Conservation (phyloP, 805 yeast species). For the Saccharomycopsis lassenensis region DNA sequence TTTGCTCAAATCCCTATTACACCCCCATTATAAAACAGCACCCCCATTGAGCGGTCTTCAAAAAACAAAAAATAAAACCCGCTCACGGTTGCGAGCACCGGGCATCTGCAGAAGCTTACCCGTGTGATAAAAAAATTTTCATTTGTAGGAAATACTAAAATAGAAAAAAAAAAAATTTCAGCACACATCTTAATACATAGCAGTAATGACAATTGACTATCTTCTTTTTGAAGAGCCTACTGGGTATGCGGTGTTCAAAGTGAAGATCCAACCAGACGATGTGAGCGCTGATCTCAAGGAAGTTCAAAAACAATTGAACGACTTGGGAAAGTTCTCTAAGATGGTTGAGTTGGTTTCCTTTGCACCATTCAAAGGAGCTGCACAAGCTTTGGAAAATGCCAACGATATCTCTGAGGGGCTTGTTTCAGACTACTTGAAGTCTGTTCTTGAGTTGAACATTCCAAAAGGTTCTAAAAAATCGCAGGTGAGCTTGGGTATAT, state of each 20-base stretch:
- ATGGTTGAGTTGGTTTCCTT: constrained; percentile 87
- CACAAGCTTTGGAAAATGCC: constrained; percentile 97
- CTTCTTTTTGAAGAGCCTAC: constrained; percentile 97
- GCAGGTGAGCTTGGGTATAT: constrained; percentile 71
- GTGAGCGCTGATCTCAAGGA: constrained; percentile 86
- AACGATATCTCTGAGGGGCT: constrained; percentile 96
- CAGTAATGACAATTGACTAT: constrained; percentile 39
- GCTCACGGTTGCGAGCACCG: too few species aligned
- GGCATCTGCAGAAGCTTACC: too few species aligned
- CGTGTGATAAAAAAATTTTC: constrained; percentile 5
- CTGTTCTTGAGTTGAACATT: constrained; percentile 79
- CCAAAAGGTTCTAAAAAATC: constrained; percentile 67
- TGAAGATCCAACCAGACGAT: constrained; percentile 86
- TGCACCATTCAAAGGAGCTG: constrained; percentile 99
- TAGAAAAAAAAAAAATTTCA: constrained; percentile 1
- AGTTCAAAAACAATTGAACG: constrained; percentile 84
- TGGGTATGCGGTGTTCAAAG: constrained; percentile 95
- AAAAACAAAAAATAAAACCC: too few species aligned
- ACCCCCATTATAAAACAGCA: too few species aligned
- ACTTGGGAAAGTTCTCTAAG: constrained; percentile 80
- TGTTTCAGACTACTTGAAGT: constrained; percentile 84
- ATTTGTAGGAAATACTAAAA: neutral
- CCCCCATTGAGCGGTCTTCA: too few species aligned
- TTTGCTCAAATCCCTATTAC: too few species aligned
- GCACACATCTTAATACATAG: neutral